A percentile compares a stretch with the other conserved stretches of the same genome.
Evolutionary conservation across 331 rosid species (phyloP).

Genomic region (Erythrophleum ivorense): DNA sequence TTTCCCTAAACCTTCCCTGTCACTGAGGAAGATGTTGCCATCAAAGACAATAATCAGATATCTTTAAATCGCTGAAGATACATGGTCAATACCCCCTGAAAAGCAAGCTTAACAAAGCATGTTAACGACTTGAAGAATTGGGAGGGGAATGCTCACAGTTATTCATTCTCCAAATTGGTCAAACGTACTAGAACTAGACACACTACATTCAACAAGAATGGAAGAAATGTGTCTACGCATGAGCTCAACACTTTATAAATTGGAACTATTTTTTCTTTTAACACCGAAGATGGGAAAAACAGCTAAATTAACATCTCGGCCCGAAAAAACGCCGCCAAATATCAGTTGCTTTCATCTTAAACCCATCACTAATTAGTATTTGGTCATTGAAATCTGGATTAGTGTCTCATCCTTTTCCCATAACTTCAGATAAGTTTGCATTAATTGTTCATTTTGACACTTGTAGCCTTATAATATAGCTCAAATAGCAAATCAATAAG

Average conservation of each 20-base stretch:
- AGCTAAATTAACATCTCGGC: background rate
- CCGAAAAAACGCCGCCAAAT: background rate
- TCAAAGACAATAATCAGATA: background rate
- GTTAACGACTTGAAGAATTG: background rate
- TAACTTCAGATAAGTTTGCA: background rate
- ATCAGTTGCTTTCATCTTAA: background rate
- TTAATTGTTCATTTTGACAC: background rate
- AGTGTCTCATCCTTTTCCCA: background rate
- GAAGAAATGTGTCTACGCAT: background rate
- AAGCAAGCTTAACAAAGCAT: background rate
- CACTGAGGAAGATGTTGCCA: background rate
- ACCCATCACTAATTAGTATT: background rate
- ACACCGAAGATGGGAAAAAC: background rate
- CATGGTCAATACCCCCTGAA: background rate
- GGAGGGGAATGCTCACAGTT: background rate
- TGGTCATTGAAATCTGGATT: background rate
- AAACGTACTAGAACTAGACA: conserved; percentile 6
- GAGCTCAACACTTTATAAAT: background rate
- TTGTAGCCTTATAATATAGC: background rate
- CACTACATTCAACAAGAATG: background rate
- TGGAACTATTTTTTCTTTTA: background rate
- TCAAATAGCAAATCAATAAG: background rate
- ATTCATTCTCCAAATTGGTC: background rate
- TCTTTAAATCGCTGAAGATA: background rate
- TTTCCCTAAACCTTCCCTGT: background rate